phyloP scores from a whole-genome alignment of 371 early-diverging fungal genomes.

The Chytridium lagenaria region DNA sequence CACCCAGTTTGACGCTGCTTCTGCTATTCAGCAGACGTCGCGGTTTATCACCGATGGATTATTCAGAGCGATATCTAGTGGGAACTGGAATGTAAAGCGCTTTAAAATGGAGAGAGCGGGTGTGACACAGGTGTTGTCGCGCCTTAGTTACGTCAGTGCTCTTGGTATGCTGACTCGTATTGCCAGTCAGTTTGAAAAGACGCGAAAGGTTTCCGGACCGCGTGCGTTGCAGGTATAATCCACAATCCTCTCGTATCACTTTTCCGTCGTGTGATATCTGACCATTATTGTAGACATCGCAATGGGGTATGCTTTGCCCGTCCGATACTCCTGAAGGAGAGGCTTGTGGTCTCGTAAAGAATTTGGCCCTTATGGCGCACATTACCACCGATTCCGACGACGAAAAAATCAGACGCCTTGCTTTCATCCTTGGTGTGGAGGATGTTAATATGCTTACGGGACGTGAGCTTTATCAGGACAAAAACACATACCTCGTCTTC shows the following conservation, averaged over 20 bases:
- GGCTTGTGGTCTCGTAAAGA: constrained; percentile 99
- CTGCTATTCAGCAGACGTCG: constrained; percentile 83
- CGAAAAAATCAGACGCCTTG: constrained; percentile 75
- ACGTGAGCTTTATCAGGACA: constrained; percentile 74
- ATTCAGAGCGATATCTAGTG: constrained; percentile 96
- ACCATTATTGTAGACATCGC: constrained; percentile 74
- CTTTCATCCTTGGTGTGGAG: constrained; percentile 86
- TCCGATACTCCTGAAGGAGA: constrained; percentile 99
- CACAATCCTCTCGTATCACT: too few species aligned
- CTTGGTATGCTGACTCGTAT: constrained; percentile 99
- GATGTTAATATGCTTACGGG: constrained; percentile 87
- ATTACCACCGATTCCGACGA: constrained; percentile 97
- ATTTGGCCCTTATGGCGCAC: constrained; percentile 98
- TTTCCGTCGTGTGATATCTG: too few species aligned
- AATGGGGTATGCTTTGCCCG: constrained; percentile 99
- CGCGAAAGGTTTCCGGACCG: constrained; percentile 99
- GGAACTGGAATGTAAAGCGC: constrained; percentile 99
- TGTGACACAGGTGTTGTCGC: constrained; percentile 97
- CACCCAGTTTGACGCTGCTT: constrained; percentile 93
- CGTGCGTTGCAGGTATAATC: constrained; percentile 85
- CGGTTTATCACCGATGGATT: constrained; percentile 95
- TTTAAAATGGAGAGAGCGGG: constrained; percentile 99
- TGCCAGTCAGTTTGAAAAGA: constrained; percentile 99
- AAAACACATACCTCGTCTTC: constrained; percentile 81
- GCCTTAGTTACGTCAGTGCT: constrained; percentile 96